phyloP scores from a whole-genome alignment of 345 rosid species.

The Populus pruinosa region DNA sequence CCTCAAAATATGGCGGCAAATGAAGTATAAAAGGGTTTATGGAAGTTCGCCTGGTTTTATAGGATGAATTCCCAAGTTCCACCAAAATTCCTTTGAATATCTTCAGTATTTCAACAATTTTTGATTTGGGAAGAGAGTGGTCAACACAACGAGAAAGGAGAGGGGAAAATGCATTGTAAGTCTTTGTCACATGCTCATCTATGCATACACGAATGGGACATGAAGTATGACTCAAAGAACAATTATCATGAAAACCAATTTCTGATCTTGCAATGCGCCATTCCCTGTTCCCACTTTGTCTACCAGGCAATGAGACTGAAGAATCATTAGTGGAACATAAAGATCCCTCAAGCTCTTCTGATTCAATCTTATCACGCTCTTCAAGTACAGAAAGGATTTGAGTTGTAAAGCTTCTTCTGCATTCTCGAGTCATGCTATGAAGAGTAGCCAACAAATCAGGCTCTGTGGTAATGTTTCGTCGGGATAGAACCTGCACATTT shows the following conservation, averaged over 20 bases:
- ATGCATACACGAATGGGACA: slow-evolving; percentile 67
- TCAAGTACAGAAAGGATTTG: slow-evolving; percentile 47
- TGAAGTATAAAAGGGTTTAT: slow-evolving; percentile 40
- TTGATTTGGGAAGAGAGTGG: slow-evolving; percentile 42
- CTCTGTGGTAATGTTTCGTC: slow-evolving; percentile 60
- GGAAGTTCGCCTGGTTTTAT: slow-evolving; percentile 59
- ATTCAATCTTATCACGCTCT: slow-evolving; percentile 63
- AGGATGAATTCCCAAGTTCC: slow-evolving; percentile 52
- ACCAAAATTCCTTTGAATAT: slow-evolving; percentile 43
- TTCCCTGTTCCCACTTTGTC: slow-evolving; percentile 82
- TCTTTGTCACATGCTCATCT: slow-evolving; percentile 76
- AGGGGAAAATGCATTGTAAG: slow-evolving; percentile 56
- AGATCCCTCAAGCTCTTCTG: slow-evolving; percentile 55
- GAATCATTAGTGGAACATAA: slow-evolving; percentile 48
- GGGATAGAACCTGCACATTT: slow-evolving; percentile 57
- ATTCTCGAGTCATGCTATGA: slow-evolving; percentile 49
- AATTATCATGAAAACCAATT: slow-evolving; percentile 47
- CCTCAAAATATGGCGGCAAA: slow-evolving; percentile 50
- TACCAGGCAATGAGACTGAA: slow-evolving; percentile 72
- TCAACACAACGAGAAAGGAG: slow-evolving; percentile 49
- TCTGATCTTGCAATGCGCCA: slow-evolving; percentile 77
- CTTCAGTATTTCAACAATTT: slow-evolving; percentile 48
- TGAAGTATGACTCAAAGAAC: slow-evolving; percentile 49
- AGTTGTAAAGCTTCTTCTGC: slow-evolving; percentile 36
- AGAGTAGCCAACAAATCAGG: slow-evolving; percentile 44